A percentile compares a stretch with the other conserved stretches of the same genome.
phyloP scores from a whole-genome alignment of 73 alveolate genomes.

The Symbiodinium pilosum region DNA sequence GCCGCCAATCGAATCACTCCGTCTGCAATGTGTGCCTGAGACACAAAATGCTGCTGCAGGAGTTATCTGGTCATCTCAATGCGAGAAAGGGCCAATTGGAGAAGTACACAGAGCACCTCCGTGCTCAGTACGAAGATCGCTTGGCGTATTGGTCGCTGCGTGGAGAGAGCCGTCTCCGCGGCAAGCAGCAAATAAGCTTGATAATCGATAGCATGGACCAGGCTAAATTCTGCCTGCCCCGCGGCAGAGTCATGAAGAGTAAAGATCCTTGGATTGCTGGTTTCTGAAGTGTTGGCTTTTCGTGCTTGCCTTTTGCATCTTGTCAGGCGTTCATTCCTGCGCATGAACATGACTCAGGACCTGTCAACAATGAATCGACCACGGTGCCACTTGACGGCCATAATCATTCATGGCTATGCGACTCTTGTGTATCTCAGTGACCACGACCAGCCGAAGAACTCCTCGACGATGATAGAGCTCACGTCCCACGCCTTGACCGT shows the following conservation, averaged over 20 bases:
- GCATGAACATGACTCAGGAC: no score
- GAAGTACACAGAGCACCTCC: background rate
- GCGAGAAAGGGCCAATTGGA: background rate
- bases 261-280: no score
- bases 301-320: no score
- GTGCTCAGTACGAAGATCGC: background rate
- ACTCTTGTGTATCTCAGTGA: background rate
- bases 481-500: background rate
- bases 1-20: background rate
- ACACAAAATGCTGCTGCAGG: conserved; percentile 5
- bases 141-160: background rate
- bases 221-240: background rate
- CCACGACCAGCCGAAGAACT: conserved; percentile 16
- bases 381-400: background rate
- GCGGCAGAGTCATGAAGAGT: background rate
- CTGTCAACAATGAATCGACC: background rate
- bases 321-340: no score
- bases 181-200: background rate
- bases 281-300: no score
- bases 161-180: background rate
- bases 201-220: conserved; percentile 39
- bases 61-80: background rate
- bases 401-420: background rate
- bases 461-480: background rate
- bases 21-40: background rate